A percentile compares a stretch with the other conserved stretches of the same genome.
phyloP scores from a whole-genome alignment of 495 filamentous ascomycete genomes.

The Choiromyces venosus region DNA sequence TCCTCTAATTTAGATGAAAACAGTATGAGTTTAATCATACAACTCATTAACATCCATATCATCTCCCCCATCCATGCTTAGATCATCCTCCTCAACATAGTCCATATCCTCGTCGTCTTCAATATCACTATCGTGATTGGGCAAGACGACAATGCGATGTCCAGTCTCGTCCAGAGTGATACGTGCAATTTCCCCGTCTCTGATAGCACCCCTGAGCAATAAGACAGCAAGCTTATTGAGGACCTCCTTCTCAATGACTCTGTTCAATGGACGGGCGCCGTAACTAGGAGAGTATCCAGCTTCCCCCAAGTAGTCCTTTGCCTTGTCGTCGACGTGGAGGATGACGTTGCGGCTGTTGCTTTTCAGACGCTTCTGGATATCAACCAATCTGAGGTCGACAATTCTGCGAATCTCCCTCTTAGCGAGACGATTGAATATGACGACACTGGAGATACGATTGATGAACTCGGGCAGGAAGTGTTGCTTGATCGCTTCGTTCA shows the following conservation, averaged over 20 bases:
- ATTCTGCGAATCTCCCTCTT: slow-evolving; percentile 85
- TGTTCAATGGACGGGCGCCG: slow-evolving; percentile 77
- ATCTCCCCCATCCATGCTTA: slow-evolving; percentile 53
- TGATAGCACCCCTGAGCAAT: slow-evolving; percentile 75
- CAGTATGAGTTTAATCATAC: slow-evolving; percentile 54
- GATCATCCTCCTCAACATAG: slow-evolving; percentile 61
- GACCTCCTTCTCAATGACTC: slow-evolving; percentile 93
- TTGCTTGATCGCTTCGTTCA: slow-evolving; percentile 79
- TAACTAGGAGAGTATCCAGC: slow-evolving; percentile 92
- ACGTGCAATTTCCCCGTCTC: slow-evolving; percentile 73
- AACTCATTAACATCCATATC: slow-evolving; percentile 66
- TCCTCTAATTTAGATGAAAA: not conserved
- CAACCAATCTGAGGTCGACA: slow-evolving; percentile 79
- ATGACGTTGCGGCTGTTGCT: slow-evolving; percentile 73
- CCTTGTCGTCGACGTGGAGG: slow-evolving; percentile 70
- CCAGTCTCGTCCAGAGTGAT: slow-evolving; percentile 64
- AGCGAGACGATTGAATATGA: slow-evolving; percentile 97
- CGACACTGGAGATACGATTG: slow-evolving; percentile 87
- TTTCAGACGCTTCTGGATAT: slow-evolving; percentile 83
- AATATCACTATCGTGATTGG: slow-evolving; percentile 69
- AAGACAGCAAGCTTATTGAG: slow-evolving; percentile 87
- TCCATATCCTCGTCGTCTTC: slow-evolving; percentile 66
- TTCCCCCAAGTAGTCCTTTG: slow-evolving; percentile 80
- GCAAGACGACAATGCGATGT: slow-evolving; percentile 63
- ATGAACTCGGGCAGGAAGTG: slow-evolving; percentile 98